A percentile compares a stretch with the other conserved stretches of the same genome.
Conservation (phyloP, 345 rosid genomes). For the Salix arbutifolia region DNA sequence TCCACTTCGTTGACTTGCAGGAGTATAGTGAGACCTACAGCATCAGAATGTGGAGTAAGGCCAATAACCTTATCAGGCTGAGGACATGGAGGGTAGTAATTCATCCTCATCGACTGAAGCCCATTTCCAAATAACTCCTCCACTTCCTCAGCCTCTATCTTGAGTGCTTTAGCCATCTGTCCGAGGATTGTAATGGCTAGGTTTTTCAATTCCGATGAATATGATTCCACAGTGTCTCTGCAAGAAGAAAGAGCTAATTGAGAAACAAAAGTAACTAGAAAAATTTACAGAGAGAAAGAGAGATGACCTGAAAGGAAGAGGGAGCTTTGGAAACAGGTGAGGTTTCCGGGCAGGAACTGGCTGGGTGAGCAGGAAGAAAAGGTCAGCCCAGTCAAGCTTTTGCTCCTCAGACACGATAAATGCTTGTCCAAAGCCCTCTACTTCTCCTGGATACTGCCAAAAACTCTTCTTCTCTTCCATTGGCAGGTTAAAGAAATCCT, state of each 20-base stretch:
- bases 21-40: conserved; percentile 23
- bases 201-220: conserved; percentile 12
- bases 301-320: conserved; percentile 23
- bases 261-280: no score
- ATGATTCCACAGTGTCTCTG: conserved; percentile 23
- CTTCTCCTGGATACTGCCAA: conserved; percentile 26
- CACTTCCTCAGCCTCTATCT: conserved; percentile 22
- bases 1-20: conserved; percentile 25
- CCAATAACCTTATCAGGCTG: conserved; percentile 29
- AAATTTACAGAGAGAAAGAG: background rate
- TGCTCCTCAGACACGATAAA: conserved; percentile 33
- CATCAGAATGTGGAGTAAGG: conserved; percentile 30
- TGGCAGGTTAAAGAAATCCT: conserved; percentile 26
- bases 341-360: conserved; percentile 22
- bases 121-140: conserved; percentile 21
- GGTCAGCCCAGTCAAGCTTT: conserved; percentile 33
- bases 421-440: conserved; percentile 31
- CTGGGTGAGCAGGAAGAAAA: conserved; percentile 18
- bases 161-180: conserved; percentile 18
- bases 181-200: conserved; percentile 12
- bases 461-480: conserved; percentile 31
- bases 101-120: conserved; percentile 20
- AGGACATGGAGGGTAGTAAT: conserved; percentile 36
- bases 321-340: conserved; percentile 27
- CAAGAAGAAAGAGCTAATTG: background rate